A percentile compares a stretch with the other conserved stretches of the same genome.
Evolutionary conservation across 441 rosid species (phyloP).

Genomic region (Mallotus japonicus): DNA sequence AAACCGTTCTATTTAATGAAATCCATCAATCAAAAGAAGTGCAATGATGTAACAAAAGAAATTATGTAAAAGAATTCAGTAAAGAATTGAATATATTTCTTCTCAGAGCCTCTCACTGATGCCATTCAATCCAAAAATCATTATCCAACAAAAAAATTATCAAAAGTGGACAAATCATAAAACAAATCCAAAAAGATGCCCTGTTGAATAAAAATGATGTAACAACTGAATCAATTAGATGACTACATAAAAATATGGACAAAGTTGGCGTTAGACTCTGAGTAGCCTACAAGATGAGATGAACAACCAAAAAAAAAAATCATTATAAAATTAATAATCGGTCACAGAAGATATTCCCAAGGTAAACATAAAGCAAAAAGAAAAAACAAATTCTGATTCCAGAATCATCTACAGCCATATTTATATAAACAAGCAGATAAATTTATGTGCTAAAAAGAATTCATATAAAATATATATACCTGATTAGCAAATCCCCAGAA

Average conservation of each 20-base stretch:
- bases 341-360: background rate
- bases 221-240: background rate
- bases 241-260: background rate
- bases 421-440: slow-evolving; percentile 4
- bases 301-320: background rate
- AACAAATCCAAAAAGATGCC: background rate
- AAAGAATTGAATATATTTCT: background rate
- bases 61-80: background rate
- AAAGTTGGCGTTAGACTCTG: background rate
- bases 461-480: slow-evolving; percentile 38
- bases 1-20: background rate
- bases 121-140: background rate
- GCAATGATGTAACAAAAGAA: background rate
- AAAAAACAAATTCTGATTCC: background rate
- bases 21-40: too few species aligned
- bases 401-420: slow-evolving; percentile 9
- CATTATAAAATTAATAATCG: background rate
- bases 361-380: background rate
- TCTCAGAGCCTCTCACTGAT: background rate
- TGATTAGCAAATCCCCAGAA: slow-evolving; percentile 99
- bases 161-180: background rate
- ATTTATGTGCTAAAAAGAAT: slow-evolving; percentile 3
- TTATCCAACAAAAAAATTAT: background rate
- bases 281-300: background rate
- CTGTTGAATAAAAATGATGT: background rate